A percentile compares a stretch with the other conserved stretches of the same genome.
phyloP scores from a whole-genome alignment of 192 early-diverging fungal genomes.

The Podila horticola region DNA sequence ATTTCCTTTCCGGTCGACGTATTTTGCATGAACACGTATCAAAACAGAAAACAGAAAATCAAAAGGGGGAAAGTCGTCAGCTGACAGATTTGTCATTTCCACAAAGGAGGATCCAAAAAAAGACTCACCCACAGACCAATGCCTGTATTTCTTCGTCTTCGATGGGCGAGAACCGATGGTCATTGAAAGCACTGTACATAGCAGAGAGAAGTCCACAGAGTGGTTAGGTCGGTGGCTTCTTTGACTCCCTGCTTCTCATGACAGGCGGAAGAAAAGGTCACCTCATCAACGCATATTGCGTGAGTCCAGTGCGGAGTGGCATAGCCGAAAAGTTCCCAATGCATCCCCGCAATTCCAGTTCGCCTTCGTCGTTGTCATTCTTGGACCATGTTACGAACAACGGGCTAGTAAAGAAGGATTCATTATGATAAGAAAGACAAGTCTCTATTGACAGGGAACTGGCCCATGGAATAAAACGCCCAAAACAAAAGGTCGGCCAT shows the following conservation, averaged over 20 bases:
- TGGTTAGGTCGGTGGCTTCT: background rate
- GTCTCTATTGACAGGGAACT: too few relatives aligned
- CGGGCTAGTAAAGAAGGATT: constrained; percentile 55
- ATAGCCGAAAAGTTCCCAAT: constrained; percentile 90
- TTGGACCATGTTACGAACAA: constrained; percentile 88
- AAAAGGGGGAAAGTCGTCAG: background rate
- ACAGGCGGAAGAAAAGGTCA: constrained; percentile 11
- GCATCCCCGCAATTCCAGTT: constrained; percentile 81
- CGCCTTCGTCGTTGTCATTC: constrained; percentile 44
- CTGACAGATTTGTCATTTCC: too few relatives aligned
- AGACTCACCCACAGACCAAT: constrained; percentile 69
- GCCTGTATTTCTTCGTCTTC: constrained; percentile 66
- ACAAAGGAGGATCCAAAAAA: too few relatives aligned
- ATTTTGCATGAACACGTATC: constrained; percentile 1
- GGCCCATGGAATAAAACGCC: background rate
- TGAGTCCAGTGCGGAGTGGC: constrained; percentile 74
- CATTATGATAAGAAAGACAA: too few relatives aligned
- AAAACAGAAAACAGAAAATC: background rate
- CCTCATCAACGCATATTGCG: constrained; percentile 85
- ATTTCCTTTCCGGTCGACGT: background rate
- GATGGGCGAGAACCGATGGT: constrained; percentile 89
- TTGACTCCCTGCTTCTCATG: background rate
- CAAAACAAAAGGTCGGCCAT: background rate
- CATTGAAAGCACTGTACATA: constrained; percentile 75
- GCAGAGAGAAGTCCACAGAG: background rate